Base-by-base conservation (phyloP, 1,284 basidiomycete species). In the Leccinum pseudoinsigne region DNA sequence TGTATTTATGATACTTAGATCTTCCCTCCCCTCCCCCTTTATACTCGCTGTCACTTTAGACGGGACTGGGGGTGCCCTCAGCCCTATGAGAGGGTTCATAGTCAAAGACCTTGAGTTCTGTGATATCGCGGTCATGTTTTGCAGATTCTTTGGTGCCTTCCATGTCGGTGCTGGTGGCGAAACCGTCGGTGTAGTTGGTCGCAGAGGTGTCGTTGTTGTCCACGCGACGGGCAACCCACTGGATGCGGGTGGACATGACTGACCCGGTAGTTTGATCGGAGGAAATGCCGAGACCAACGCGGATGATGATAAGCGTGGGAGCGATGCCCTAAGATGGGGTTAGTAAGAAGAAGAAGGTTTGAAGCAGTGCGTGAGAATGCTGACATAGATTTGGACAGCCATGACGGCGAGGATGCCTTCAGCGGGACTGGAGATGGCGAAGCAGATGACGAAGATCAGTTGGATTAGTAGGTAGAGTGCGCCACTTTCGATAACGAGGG, bases 301-400 rank as follows among this genome's bases (percentile, higher is more conserved):
- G 75, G 40, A 74, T 73, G 53, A 76, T 68, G 63, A 74, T 74
- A 18, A 74, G 73, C 2, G 75, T 76, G 26, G 75, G 51, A 53
- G 51, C 51, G 51, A 53, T 53, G 4, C 51, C 51, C 51, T 53
- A 53, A 53, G 9, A 53, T n/a, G 21, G 51, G 51, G 23, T 26
- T 53, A 28, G 51, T 16, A 53, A 53, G 14, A 34, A 34, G 14
- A 31, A 31, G 12, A 28, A 6, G 51, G 8, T 18, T 53, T 2
- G 21, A 53, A 53, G 23, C 6, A 28, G 23, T 26, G 14, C 21
- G 21, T 28, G 21, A 16, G 3, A 28, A 26, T 50, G 23, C 74
- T 67, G 60, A 78, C 80, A 58, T 82, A 81, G 45, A 79, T 69
- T 68, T 81, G 79, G 23, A 78, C 74, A n/a, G 77, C 75, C 58